A percentile compares a stretch with the other conserved stretches of the same genome.
phyloP scores from a whole-genome alignment of 2,329 filamentous ascomycete species.

The Aphanocladium album region DNA sequence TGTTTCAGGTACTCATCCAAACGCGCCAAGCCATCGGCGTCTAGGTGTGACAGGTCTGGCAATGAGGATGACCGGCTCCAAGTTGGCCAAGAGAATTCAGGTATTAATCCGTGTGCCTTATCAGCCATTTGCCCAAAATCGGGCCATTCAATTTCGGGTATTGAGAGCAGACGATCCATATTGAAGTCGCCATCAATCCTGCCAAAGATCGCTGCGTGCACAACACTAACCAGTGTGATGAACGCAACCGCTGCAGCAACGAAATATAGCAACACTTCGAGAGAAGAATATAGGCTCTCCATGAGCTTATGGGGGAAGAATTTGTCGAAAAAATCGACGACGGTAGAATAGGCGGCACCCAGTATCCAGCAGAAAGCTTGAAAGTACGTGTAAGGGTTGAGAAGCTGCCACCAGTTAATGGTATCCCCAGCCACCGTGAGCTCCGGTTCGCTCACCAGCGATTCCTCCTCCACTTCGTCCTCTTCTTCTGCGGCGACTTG shows the following conservation, averaged over 20 bases:
- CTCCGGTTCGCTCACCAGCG: conserved; percentile 4
- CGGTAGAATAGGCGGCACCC: conserved; percentile 18
- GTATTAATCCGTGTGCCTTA: conserved; percentile 16
- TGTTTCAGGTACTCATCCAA: conserved; percentile 22
- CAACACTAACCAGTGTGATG: conserved; percentile 5
- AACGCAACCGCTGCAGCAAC: not conserved
- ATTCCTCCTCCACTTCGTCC: conserved; percentile 10
- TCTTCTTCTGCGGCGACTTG: too few relatives aligned
- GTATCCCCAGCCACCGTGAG: not conserved
- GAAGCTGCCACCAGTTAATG: conserved; percentile 22
- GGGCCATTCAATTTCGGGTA: conserved; percentile 15
- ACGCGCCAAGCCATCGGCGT: conserved; percentile 17
- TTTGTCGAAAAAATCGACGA: conserved; percentile 15
- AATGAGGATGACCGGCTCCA: not conserved
- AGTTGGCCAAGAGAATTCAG: conserved; percentile 6
- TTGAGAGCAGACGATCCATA: conserved; percentile 3
- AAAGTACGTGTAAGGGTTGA: conserved; percentile 29
- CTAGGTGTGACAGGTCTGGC: conserved; percentile 10
- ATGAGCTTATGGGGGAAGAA: conserved; percentile 13
- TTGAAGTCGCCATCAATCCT: conserved; percentile 9
- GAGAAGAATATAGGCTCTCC: conserved; percentile 13
- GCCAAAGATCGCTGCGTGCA: conserved; percentile 6
- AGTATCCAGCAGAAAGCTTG: conserved; percentile 21
- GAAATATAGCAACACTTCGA: conserved; percentile 3
- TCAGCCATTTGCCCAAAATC: conserved; percentile 14